Percentiles rank a stretch among this genome's conserved stretches.
These are phyloP conservation scores for Penicillium sp. DNA, from an alignment of 2,329 filamentous ascomycete species.

Conservation along the genomic window DNA sequence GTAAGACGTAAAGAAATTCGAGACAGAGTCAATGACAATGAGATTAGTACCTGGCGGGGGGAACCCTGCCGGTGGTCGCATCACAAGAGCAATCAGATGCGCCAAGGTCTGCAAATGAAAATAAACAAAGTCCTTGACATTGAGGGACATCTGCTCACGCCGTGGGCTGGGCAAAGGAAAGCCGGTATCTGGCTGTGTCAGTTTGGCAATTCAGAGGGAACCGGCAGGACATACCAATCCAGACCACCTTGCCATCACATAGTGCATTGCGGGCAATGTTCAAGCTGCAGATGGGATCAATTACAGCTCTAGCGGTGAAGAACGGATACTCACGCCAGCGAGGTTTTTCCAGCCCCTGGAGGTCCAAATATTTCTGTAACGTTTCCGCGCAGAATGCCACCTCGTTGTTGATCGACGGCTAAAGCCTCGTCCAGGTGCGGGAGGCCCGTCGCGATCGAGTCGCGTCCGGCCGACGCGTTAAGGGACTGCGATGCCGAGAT, in stretches of 20 bases:
- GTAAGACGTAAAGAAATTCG: conserved; percentile 73
- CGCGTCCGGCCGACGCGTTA: conserved; percentile 25
- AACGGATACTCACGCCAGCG: conserved; percentile 65
- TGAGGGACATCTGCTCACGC: conserved; percentile 50
- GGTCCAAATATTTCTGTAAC: conserved; percentile 88
- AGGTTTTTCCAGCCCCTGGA: conserved; percentile 81
- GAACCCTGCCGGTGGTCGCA: conserved; percentile 64
- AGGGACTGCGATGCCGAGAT: conserved; percentile 42
- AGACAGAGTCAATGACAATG: conserved; percentile 76
- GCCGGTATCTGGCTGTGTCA: conserved; percentile 47
- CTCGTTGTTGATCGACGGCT: conserved; percentile 12
- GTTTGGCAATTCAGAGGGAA: background rate
- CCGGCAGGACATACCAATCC: conserved; percentile 68
- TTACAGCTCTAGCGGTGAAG: conserved; percentile 3
- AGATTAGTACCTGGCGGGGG: conserved; percentile 66
- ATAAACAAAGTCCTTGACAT: conserved; percentile 62
- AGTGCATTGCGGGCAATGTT: conserved; percentile 69
- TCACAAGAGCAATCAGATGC: conserved; percentile 71
- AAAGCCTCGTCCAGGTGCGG: conserved; percentile 47
- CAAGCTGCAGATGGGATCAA: conserved; percentile 56
- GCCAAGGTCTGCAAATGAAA: conserved; percentile 61
- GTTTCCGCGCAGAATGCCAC: conserved; percentile 72
- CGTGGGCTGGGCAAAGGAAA: conserved; percentile 52
- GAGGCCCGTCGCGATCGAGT: conserved; percentile 48
- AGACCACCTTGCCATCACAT: conserved; percentile 65